These are phyloP conservation scores for Starmerella scarabaei DNA, from an alignment of 805 yeast species.

Conservation along the genomic window DNA sequence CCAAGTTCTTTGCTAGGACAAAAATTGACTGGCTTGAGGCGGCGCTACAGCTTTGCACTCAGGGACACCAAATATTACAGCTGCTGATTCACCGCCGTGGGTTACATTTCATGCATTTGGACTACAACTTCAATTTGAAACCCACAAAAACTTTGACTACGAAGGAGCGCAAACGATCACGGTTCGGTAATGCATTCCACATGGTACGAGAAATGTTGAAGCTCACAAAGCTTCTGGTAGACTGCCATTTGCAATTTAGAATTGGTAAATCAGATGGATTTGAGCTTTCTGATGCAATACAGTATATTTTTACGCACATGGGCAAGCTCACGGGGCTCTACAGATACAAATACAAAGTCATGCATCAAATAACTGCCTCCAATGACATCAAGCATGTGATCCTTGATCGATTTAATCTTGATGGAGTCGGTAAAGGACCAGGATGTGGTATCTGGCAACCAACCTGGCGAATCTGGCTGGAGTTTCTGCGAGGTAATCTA, in stretches of 20 bases:
- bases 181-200: slow-evolving; percentile 95
- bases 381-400: slow-evolving; percentile 90
- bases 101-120: slow-evolving; percentile 80
- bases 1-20: slow-evolving; percentile 84
- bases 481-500: slow-evolving; percentile 77
- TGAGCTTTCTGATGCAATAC: slow-evolving; percentile 88
- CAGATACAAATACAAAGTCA: slow-evolving; percentile 90
- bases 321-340: slow-evolving; percentile 96
- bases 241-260: slow-evolving; percentile 83
- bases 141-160: slow-evolving; percentile 95
- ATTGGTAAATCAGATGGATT: slow-evolving; percentile 84
- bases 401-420: slow-evolving; percentile 65
- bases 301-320: slow-evolving; percentile 79
- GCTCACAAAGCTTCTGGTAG: slow-evolving; percentile 74
- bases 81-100: slow-evolving; percentile 82
- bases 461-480: slow-evolving; percentile 94
- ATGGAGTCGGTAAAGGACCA: slow-evolving; percentile 86
- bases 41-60: slow-evolving; percentile 82
- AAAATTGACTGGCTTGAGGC: slow-evolving; percentile 98
- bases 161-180: slow-evolving; percentile 85
- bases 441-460: slow-evolving; percentile 99
- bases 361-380: slow-evolving; percentile 95
- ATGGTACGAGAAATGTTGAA: slow-evolving; percentile 78
- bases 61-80: slow-evolving; percentile 89
- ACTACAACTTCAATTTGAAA: slow-evolving; percentile 87